phyloP scores from a whole-genome alignment of 1,139 yeast genomes.

The Eremothecium cymbalariae region DNA sequence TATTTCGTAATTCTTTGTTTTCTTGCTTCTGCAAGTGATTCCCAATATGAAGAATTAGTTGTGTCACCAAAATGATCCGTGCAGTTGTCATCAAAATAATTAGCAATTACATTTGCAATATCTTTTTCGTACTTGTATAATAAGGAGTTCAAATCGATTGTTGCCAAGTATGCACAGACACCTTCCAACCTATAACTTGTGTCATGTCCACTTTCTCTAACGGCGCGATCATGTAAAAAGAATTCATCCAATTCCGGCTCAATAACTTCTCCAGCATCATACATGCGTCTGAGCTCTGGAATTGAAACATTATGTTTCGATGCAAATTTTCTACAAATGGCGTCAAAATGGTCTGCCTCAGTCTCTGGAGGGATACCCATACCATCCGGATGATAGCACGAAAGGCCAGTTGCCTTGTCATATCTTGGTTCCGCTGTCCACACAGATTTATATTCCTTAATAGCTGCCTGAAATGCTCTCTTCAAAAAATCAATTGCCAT shows the following conservation, averaged over 20 bases:
- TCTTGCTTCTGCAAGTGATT: conserved; percentile 46
- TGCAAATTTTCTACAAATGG: conserved; percentile 62
- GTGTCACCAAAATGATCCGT: conserved; percentile 34
- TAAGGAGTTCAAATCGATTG: conserved; percentile 80
- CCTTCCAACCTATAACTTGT: conserved; percentile 89
- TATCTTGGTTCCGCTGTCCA: conserved; percentile 74
- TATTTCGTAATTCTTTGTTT: conserved; percentile 54
- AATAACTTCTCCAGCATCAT: conserved; percentile 54
- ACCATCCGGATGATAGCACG: conserved; percentile 88
- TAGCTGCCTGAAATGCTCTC: conserved; percentile 67
- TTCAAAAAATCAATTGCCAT: conserved; percentile 52
- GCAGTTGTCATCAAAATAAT: conserved; percentile 47
- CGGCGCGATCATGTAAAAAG: conserved; percentile 88
- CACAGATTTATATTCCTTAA: conserved; percentile 73
- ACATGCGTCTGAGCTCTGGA: conserved; percentile 62
- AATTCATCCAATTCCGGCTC: conserved; percentile 84
- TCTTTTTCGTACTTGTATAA: conserved; percentile 87
- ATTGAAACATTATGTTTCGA: conserved; percentile 53
- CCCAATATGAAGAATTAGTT: conserved; percentile 56
- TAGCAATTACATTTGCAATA: conserved; percentile 58
- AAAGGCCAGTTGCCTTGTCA: conserved; percentile 70
- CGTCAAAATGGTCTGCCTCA: conserved; percentile 79
- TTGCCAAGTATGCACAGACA: conserved; percentile 79
- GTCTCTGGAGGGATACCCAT: conserved; percentile 94
- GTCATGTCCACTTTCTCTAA: conserved; percentile 95